Base-by-base conservation (phyloP, 257 asterid genomes). In the Lantana camara region DNA sequence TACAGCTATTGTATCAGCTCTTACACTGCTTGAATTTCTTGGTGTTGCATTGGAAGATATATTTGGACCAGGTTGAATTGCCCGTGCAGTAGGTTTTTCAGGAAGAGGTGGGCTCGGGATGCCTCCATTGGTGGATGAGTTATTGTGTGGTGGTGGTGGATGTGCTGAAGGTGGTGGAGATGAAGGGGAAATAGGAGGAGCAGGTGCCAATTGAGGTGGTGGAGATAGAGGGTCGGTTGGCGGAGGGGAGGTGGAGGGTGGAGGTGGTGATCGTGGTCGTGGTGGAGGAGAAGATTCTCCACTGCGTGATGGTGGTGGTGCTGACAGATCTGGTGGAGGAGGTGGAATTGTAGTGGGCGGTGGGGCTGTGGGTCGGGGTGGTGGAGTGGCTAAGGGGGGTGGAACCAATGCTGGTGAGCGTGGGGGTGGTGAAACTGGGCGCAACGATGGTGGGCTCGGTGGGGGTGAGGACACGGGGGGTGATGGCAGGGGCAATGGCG, bases 81-180 rank as follows among this genome's bases (percentile, higher is more conserved):
- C 65, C 53, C 56, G 64, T 34, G 85, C 80, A 9, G 81, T 77
- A 5, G 88, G 91, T 58, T 79, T 81, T 67, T 69, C 82, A 13
- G 82, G 71, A 56, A 20, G 35, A 7, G 76, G 53, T 21, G 79
- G 38, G 41, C 73, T 48, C 21, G 67, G 50, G 7, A 66, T 63
- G 47, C 40, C 55, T 27, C 67, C 67, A 49, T 46, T 42, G 21
- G 32, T 10, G 8, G 77, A 40, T 8, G 73, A 29, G 69, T 65
- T 78, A 57, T 48, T 64, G 9, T 42, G 64, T 7, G 82, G 82
- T 47, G 80, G 24, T 21, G 80, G 72, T 29, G 79, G 70, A 55
- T 78, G 58, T 41, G 49, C 10, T 45, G 82, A 63, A 66, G 81
- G 79, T 4, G 73, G 73, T 57, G 38, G 51, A 53, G 67, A 55